Evolutionary conservation across 352 stramenopile species (phyloP), one percentile per base, ranked within the genome.

Genomic region (Phytophthora sansomeana): DNA sequence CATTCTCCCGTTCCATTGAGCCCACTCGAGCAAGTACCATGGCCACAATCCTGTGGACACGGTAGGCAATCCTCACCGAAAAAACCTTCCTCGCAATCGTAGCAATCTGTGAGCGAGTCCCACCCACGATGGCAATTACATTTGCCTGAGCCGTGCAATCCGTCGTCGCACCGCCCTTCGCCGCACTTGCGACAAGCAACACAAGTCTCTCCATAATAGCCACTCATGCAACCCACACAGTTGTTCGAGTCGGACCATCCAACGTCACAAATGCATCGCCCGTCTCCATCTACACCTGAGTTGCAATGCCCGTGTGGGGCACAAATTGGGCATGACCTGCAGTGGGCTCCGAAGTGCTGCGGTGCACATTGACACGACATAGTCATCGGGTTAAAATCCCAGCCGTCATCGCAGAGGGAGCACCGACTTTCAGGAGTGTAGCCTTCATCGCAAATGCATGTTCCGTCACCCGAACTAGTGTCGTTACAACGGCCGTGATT

Each of bases 181-280:
- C 87, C 89, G 47, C 89, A 97, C 21, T 90, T 88, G 8, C 85
- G 85, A 58, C 89, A 97, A 8, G 74, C 7, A 3, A 83, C 58
- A 53, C 89, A 97, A 30, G 77, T 86, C 46, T 88, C 74, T 7
- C 89, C 75, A 53, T 80, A 97, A 58, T 95, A 97, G 14, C 87
- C 83, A 33, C 70, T 75, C 85, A 95, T 95, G 54, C 89, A 97
- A 7, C 87, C 86, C 39, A 95, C 89, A 54, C 89, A 97, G 49
- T 95, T 94, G 72, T 93, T 94, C 11, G 88, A 97, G 55, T 93
- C 81, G 11, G 87, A 93, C 86, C 87, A 97, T 9, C 88, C 89
- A 21, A 88, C 62, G 30, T 95, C 83, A 59, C 89, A 97, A 30
- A 95, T 93, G 49, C 89, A 97, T 2, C 84, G 78, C 1, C 89